Percentiles rank a stretch among this genome's conserved stretches.
These are phyloP conservation scores for Rhizopus microsporus DNA, from an alignment of 371 early-diverging fungal species.

Conservation along the genomic window DNA sequence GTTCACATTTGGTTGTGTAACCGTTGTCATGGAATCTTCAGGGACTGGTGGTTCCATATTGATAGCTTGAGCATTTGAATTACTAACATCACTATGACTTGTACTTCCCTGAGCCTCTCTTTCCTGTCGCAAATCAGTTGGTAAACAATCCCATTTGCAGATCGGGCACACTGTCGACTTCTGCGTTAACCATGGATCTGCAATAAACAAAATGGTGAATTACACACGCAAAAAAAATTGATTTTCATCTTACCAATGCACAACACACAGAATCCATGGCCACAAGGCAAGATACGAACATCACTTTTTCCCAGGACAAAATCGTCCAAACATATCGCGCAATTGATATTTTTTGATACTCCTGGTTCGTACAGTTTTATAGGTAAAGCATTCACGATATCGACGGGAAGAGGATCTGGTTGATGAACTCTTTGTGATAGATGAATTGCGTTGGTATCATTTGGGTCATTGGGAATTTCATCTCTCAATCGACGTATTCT, in stretches of 20 bases:
- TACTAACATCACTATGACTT: background rate
- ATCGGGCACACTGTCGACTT: conserved; percentile 40
- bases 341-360: conserved; percentile 29
- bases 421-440: conserved; percentile 29
- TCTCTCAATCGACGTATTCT: conserved; percentile 32
- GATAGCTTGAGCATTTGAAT: background rate
- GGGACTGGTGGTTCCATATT: conserved; percentile 5
- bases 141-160: conserved; percentile 42
- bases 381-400: conserved; percentile 32
- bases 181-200: conserved; percentile 42
- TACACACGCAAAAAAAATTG: background rate
- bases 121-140: conserved; percentile 27
- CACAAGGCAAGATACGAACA: conserved; percentile 33
- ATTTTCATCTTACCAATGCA: conserved; percentile 31
- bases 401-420: conserved; percentile 40
- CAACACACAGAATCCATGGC: conserved; percentile 38
- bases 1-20: background rate
- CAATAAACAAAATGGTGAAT: background rate
- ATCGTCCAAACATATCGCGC: conserved; percentile 39
- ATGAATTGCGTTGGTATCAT: conserved; percentile 6
- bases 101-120: conserved; percentile 2
- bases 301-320: conserved; percentile 24
- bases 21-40: background rate
- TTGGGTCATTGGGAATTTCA: conserved; percentile 5
- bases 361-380: conserved; percentile 20